Evolutionary conservation across 2,329 filamentous ascomycete species (phyloP), one percentile per base, ranked within the genome.

Genomic region (Aspergillus pseudoterreus): DNA sequence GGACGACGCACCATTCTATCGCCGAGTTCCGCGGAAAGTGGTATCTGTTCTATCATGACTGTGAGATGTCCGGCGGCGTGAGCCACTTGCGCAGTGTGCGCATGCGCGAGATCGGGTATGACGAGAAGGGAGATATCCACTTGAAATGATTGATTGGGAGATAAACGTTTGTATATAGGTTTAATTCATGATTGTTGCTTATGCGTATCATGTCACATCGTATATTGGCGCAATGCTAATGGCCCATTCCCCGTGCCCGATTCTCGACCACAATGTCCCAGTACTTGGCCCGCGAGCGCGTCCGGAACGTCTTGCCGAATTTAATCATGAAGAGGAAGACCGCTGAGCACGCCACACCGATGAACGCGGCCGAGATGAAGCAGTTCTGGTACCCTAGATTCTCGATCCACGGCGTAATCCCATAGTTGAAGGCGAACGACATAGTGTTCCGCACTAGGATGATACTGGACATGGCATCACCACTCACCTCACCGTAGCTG

Each of bases 1-100:
- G 88, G 88, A 91, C 88, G 41, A 92, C 88, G 49, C 88, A 91
- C 71, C 88, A 91, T 68, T 88, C 84, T 3, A 86, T 92, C 58
- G 85, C 86, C 9, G 86, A 90, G 75, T 89, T 87, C 63, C 67
- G 82, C 69, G 85, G 80, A 4, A 81, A 78, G 57, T 90, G 87
- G 82, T 91, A 82, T 70, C 67, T 92, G 51, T 91, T 91, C 67
- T 84, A 90, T 66, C 88, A 91, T 65, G 88, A 91, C 71, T 83
- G 83, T 53, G 81, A 83, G 64, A 67, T 90, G 50, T 87, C 84
- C 49, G 76, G 78, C 14, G 86, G 86, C 0, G 82, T 87, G 47
- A 82, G 86, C 63, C 87, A 92, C 67, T 65, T 92, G 70, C 74
- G 88, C 53, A 84, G 80, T 57, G 87, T 90, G 36, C 90, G 90